A percentile compares a stretch with the other conserved stretches of the same genome.
Conservation (phyloP, 306 rosid genomes). For the Comarum palustre region DNA sequence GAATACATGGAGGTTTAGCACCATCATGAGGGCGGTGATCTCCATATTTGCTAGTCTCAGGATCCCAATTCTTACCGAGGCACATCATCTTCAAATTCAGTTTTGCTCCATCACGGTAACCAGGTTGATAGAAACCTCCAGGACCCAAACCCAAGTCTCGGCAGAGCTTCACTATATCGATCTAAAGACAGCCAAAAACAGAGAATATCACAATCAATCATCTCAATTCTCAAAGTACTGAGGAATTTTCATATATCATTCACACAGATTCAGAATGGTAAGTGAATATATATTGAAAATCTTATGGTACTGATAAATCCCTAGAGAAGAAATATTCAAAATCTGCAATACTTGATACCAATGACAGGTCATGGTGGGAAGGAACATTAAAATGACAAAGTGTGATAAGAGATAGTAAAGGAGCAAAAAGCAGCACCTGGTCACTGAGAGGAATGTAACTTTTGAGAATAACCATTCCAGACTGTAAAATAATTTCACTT, state of each 20-base stretch:
- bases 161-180: slow-evolving; percentile 50
- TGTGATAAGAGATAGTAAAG: background rate
- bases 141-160: slow-evolving; percentile 47
- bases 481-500: slow-evolving; percentile 18
- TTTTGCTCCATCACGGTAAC: slow-evolving; percentile 49
- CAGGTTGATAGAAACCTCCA: slow-evolving; percentile 90
- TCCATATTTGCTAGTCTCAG: slow-evolving; percentile 43
- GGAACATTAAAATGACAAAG: background rate
- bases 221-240: background rate
- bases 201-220: background rate
- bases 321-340: background rate
- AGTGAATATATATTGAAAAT: background rate
- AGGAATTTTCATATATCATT: background rate
- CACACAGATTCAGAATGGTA: background rate
- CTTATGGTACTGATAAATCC: background rate
- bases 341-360: background rate
- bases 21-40: slow-evolving; percentile 48
- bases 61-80: slow-evolving; percentile 85
- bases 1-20: slow-evolving; percentile 51
- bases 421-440: slow-evolving; percentile 39
- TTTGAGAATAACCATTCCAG: slow-evolving; percentile 68
- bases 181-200: slow-evolving; percentile 14
- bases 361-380: too few relatives aligned
- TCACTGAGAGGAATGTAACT: slow-evolving; percentile 35
- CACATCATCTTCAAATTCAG: slow-evolving; percentile 83